Evolutionary conservation across 345 rosid species (phyloP).

Genomic region (Barbarea vulgaris): DNA sequence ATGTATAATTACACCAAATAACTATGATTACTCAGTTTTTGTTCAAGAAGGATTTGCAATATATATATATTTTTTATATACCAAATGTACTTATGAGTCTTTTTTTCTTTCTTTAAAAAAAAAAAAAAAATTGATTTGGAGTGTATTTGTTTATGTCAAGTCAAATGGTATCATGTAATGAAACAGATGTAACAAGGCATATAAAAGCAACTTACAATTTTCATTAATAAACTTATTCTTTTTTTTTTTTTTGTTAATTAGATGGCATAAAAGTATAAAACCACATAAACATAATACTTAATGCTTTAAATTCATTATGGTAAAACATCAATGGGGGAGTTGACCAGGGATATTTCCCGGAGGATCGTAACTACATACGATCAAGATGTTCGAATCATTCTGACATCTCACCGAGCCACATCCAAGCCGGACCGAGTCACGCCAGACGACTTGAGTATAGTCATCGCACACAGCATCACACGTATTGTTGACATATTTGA

Average conservation of each 20-base stretch:
- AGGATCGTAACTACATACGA: conserved; percentile 54
- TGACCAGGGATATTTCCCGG: conserved; percentile 42
- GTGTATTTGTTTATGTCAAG: not conserved
- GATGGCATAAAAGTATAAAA: not conserved
- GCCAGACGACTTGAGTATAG: conserved; percentile 58
- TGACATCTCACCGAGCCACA: conserved; percentile 58
- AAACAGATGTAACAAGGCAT: not conserved
- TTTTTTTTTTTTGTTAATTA: not conserved
- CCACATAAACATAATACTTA: not conserved
- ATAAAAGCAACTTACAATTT: not conserved
- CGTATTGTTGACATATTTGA: not conserved
- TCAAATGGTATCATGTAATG: not conserved
- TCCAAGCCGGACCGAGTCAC: conserved; percentile 49
- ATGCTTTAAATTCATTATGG: not conserved
- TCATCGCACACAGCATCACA: conserved; percentile 45
- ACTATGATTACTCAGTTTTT: no score
- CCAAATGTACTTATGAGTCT: no score
- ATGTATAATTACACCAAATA: no score
- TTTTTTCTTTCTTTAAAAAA: no score
- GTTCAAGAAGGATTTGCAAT: no score
- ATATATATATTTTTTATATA: no score
- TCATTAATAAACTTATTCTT: not conserved
- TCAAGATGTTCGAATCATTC: conserved; percentile 44
- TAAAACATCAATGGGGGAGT: not conserved
- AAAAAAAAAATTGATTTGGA: no score